Percentiles rank a stretch among this genome's conserved stretches.
phyloP scores from a whole-genome alignment of 1,139 yeast genomes.

The Groenewaldozyma auringiensis region DNA sequence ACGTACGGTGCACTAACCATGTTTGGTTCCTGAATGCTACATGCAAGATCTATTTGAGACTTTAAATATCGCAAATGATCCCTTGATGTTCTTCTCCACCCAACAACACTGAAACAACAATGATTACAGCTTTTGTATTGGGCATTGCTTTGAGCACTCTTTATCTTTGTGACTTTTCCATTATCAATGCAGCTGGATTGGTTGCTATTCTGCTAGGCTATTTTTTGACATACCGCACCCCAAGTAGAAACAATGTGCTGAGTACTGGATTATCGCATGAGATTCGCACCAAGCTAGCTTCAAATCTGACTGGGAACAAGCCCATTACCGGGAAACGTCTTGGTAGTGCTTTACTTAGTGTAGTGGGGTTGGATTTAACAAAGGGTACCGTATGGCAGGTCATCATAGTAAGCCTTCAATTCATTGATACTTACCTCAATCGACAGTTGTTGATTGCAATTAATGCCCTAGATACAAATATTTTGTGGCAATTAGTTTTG shows the following conservation, averaged over 20 bases:
- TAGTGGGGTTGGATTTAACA: not conserved
- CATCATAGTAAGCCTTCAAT: not conserved
- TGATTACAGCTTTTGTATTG: not conserved
- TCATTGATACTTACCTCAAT: not conserved
- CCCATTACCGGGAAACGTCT: not conserved
- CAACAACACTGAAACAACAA: not conserved
- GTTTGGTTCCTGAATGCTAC: too few species aligned
- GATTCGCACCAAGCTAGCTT: not conserved
- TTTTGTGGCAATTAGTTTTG: not conserved
- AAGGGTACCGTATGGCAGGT: not conserved
- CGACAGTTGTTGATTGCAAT: conserved; percentile 7
- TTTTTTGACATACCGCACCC: not conserved
- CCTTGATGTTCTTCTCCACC: too few species aligned
- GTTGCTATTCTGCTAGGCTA: not conserved
- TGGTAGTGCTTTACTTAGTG: not conserved
- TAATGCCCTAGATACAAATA: conserved; percentile 7
- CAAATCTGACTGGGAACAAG: not conserved
- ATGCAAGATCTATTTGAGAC: too few species aligned
- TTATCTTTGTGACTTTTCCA: not conserved
- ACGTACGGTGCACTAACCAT: too few species aligned
- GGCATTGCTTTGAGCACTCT: not conserved
- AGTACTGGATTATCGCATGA: not conserved
- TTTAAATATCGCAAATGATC: too few species aligned
- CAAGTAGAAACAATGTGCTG: not conserved
- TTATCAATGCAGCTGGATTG: not conserved